Conservation (phyloP, 2,329 filamentous ascomycete genomes). For the Fusarium haematococcum region DNA sequence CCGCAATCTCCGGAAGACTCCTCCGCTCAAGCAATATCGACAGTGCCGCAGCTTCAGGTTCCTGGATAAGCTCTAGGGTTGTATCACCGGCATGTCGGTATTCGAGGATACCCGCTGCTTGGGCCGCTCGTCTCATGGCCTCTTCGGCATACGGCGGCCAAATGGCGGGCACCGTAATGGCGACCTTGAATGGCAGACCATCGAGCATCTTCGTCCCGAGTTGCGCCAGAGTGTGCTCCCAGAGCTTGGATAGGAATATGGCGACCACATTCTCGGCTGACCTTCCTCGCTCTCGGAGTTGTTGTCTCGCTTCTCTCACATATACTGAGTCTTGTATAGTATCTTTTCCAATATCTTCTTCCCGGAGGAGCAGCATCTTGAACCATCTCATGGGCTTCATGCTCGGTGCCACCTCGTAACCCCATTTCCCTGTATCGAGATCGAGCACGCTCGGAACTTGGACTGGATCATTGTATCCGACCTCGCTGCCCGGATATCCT, state of each 20-base stretch:
- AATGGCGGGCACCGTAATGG: neutral
- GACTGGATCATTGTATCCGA: neutral
- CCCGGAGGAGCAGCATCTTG: conserved; percentile 12
- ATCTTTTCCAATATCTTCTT: neutral
- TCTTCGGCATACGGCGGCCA: neutral
- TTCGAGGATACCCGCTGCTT: neutral
- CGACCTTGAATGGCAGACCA: neutral
- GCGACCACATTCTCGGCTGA: neutral
- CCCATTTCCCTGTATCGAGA: conserved; percentile 4
- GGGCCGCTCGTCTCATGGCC: neutral
- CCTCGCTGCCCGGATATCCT: neutral
- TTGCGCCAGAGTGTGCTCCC: neutral
- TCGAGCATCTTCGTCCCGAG: neutral
- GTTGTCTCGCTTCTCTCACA: neutral
- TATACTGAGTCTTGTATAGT: neutral
- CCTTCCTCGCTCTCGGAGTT: neutral
- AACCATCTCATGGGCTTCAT: conserved; percentile 20
- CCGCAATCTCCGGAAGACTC: neutral
- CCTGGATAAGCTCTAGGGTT: neutral
- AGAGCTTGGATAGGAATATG: neutral
- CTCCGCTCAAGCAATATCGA: neutral
- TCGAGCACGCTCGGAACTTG: neutral
- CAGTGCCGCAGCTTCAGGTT: neutral
- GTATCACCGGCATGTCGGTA: neutral
- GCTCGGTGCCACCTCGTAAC: conserved; percentile 8